Base-by-base conservation (phyloP, 179 eudicot species). In the Patellifolia procumbens region DNA sequence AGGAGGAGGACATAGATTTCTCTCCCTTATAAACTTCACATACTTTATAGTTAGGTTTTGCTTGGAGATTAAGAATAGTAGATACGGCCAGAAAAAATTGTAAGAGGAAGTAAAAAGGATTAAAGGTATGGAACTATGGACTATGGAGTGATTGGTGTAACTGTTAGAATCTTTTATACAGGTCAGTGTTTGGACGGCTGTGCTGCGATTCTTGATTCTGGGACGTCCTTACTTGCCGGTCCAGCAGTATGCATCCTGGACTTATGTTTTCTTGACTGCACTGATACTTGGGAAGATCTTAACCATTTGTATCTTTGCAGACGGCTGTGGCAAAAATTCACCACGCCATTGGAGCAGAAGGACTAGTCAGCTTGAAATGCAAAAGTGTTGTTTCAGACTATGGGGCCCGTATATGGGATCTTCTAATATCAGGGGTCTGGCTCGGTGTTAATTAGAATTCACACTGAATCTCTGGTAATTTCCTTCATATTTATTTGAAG, bases 131-230 rank as follows among this genome's bases (percentile, higher is more conserved):
- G n/a, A n/a, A n/a, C n/a, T n/a, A n/a, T n/a, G n/a, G n/a, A n/a
- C n/a, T n/a, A n/a, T n/a, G n/a, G n/a, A n/a, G n/a, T 39, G 45
- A 39, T 39, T 1, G 0, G 9, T 39, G 45, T 39, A 39, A 39
- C 9, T 39, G 9, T 39, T 7, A 11, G 9, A 39, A 39, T 39
- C 3, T 10, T 10, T 39, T 6, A 39, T 39, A 22, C 89, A 91
- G 97, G 97, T 55, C 79, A 72, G 51, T 91, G 94, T 69, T 80
- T 69, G 31, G 90, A 86, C 64, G 94, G 97, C 29, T 91, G 97
- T 88, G 84, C 88, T 85, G 94, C 94, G 73, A 88, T 91, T 63
- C 84, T 87, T 68, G 94, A 91, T 84, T 88, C 97, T 63, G 97
- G 94, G 71, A 86, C 97, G 68, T 90, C 97, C 70, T 82, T 91